Base-by-base conservation (phyloP, 192 early-diverging fungal species). In the Coemansia sp. region DNA sequence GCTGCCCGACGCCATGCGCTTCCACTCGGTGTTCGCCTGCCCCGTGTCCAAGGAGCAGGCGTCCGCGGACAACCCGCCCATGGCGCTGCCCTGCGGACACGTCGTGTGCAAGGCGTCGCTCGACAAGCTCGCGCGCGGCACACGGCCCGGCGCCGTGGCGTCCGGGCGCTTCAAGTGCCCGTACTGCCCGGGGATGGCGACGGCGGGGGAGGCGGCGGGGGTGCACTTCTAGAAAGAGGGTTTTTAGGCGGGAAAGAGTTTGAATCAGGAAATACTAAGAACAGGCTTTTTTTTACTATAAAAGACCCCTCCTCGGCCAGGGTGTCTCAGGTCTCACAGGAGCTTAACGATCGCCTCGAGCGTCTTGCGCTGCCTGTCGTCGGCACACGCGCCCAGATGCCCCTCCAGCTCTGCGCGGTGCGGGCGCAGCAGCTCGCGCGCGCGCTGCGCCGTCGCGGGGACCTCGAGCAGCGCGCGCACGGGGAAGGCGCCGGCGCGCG, bases 11-110 rank as follows among this genome's bases (percentile, higher is more conserved):
- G 65, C 75, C n/a, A 83, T 95, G 62, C 74, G 89, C 49, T 99
- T 86, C 68, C 97, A 99, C 71, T 91, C 90, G 35, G 84, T 97
- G 6, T 99, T 99, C 80, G 86, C 87, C 1, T 99, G 97, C 66
- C 97, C 97, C 5, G 97, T 99, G 2, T 86, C 85, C 25, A 97
- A 97, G 70, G 97, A 99, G 63, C 90, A 92, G 64, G 90, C 89
- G 1, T 86, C 90, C 5, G 82, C 86, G 17, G 81, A 84, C n/a
- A 99, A 99, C 53, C 95, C 95, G 37, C 97, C 97, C 0, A 98
- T 96, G 92, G 91, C 92, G 90, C 85, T 99, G 87, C 79, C 80
- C 2, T 99, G 97, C 70, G 97, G 97, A 11, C 97, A 99, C 64
- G 92, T 98, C 0, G 85, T 99, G 29, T 92, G 90, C 76, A 86